Conservation (phyloP, 2,329 filamentous ascomycete species). For the Emmonsiellopsis sp. region DNA sequence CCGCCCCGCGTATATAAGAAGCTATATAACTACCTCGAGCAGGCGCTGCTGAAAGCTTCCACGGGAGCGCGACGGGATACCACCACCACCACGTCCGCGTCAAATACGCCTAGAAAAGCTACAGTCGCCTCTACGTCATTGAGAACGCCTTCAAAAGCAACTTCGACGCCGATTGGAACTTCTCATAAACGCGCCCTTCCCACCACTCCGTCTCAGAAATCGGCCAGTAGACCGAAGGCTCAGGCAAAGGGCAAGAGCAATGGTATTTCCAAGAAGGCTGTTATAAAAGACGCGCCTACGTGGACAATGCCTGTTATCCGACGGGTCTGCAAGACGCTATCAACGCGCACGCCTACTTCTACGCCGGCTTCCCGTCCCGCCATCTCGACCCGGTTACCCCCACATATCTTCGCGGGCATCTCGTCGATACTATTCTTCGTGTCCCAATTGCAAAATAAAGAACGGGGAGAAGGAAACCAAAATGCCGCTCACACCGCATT, state of each 20-base stretch:
- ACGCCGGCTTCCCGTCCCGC: slow-evolving; percentile 27
- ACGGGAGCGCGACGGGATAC: slow-evolving; percentile 6
- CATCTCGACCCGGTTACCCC: slow-evolving; percentile 45
- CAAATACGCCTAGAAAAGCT: slow-evolving; percentile 15
- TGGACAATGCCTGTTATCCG: slow-evolving; percentile 66
- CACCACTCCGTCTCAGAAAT: slow-evolving; percentile 4
- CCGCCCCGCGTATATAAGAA: slow-evolving; percentile 74
- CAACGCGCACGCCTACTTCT: slow-evolving; percentile 38
- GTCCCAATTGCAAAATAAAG: slow-evolving; percentile 29
- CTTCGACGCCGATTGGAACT: slow-evolving; percentile 1
- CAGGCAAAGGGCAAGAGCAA: slow-evolving; percentile 8
- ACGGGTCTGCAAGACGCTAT: slow-evolving; percentile 53
- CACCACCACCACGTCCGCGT: slow-evolving; percentile 8
- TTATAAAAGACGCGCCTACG: slow-evolving; percentile 38
- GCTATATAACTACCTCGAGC: slow-evolving; percentile 70
- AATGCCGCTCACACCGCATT: slow-evolving; percentile 18
- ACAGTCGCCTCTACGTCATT: slow-evolving; percentile 17
- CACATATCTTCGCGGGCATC: slow-evolving; percentile 66
- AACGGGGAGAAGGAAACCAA: slow-evolving; percentile 15
- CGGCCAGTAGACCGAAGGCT: neutral
- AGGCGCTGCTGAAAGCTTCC: slow-evolving; percentile 44
- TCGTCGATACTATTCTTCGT: slow-evolving; percentile 46
- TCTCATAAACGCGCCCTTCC: neutral
- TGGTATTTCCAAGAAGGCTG: slow-evolving; percentile 17
- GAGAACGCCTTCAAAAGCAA: slow-evolving; percentile 7